Evolutionary conservation across 768 basidiomycete genomes (phyloP), one percentile per base, ranked within the genome.

Genomic region (Leccinellum luteum): DNA sequence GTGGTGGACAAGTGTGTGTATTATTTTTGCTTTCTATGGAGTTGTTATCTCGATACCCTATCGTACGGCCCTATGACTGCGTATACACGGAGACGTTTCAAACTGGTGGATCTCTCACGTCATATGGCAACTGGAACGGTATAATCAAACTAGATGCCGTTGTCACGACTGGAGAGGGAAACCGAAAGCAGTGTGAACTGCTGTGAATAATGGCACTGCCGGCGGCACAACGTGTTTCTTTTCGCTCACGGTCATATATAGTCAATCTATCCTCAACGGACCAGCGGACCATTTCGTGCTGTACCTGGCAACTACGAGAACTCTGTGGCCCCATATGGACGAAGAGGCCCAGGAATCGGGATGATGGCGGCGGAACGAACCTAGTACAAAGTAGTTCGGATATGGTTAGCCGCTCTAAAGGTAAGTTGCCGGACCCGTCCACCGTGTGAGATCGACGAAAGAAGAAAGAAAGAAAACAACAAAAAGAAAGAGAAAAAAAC

Each of bases 231-330:
- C 45, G 47, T 48, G 47, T 27, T 28, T 27, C 25, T 49, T n/a
- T 31, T 49, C 48, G 30, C 19, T 19, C 41, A 43, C 48, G 19
- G n/a, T 30, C 30, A 49, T 49, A 31, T 17, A 49, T 48, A 48
- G 23, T 25, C 3, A 43, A 52, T 47, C 30, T 50, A 19, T 43
- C 48, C 59, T 31, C 49, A 47, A 43, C 21, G 34, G 30, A 53
- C 35, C 21, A 32, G 9, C 45, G 45, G 43, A 32, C 32, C 56
- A n/a, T 28, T 21, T 48, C 21, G 35, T 35, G 3, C 21, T 2
- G 65, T 66, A 35, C 60, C 63, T 65, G 66, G 63, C 49, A 62
- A 65, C 65, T 35, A 55, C 30, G 17, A 56, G 15, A 44, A 51
- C 35, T 43, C 19, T 43, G 57, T 48, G 25, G 23, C 19, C 45